Base-by-base conservation (phyloP, 1,284 basidiomycete genomes). In the Pulveroboletus sp. region DNA sequence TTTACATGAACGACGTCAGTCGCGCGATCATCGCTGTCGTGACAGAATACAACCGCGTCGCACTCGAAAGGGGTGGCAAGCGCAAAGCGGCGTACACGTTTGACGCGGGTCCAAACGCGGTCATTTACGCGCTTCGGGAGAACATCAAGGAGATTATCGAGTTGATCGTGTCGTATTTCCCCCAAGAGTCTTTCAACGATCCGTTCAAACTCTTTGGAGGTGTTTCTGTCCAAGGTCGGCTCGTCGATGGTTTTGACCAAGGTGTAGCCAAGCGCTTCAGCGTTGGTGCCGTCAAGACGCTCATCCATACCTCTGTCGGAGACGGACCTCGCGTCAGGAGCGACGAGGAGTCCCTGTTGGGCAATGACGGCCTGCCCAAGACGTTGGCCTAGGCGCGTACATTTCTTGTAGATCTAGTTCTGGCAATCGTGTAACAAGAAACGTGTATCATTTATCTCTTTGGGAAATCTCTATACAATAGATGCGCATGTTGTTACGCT, bases 1-100 rank as follows among this genome's bases (percentile, higher is more conserved):
- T 99, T 75, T 99, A 99, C 81, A 89, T 99, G 85, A 99, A 98
- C 80, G 96, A 99, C 74, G 92, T 96, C 64, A 92, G 88, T 61
- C 83, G 90, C 29, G 75, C 91, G 28, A 92, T 98, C 75, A 92
- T 97, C 67, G 80, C 87, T 7, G 75, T 96, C 64, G 82, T 99
- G 61, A 90, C 93, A 56, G 97, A 98, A 76, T 87, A 96, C 78
- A 99, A 99, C 78, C 85, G 96, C n/a, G 80, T 92, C 36, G 82
- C 86, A 4, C 72, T 87, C 44, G 85, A 76, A 44, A 74, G 75
- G 11, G 85, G 86, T 1, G 79, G 84, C 2, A 82, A 85, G 58
- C 78, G 86, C 70, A 86, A 92, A 68, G 96, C 92, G 0, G 96
- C 96, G 36, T 99, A 99, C 78, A 99, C 97, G 8, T 99, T 92